Evolutionary conservation across 2,329 filamentous ascomycete species (phyloP), one percentile per base, ranked within the genome.

Genomic region (Ophiosphaerella herpotricha): DNA sequence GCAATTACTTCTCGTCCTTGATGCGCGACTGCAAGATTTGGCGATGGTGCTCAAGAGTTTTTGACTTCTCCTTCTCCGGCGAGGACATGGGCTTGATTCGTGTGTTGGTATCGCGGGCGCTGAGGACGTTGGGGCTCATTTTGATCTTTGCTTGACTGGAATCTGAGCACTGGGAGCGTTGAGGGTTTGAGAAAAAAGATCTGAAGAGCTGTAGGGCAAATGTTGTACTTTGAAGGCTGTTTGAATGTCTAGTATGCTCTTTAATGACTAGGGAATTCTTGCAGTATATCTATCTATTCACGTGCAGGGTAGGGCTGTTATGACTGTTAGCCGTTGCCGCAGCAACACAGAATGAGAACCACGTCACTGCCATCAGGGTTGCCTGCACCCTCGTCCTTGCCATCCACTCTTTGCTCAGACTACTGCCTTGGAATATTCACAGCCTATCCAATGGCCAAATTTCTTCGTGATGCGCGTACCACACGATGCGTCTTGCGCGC

Each of bases 1-100:
- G 29, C 29, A 24, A 77, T 60, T 79, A 90, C 88, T 83, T 77
- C 58, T 83, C 81, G 65, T 85, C 78, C 48, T 86, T 81, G 73
- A 90, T 84, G 79, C 88, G 89, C 71, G 82, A 84, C 70, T 90
- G 83, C 51, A 91, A 78, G 48, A 89, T 80, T 76, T 90, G 86
- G 55, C 88, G 87, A 70, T 91, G 88, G 70, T 89, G 89, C 68
- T 91, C 88, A 80, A 92, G 70, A 37, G 63, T 71, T 68, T 75
- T 75, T 13, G 65, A 66, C 71, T 80, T 62, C 44, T 65, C 54
- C 38, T 67, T 61, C 46, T 64, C 66, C 1, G 66, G 53, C 14
- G 63, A 64, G 11, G 57, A 35, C 8, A 33, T 53, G 16, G 56
- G 52, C 50, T 67, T 68, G 53, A 70, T 47, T 47, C 68, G 70